Conservation (phyloP, 306 rosid genomes). For the Quercus variabilis region DNA sequence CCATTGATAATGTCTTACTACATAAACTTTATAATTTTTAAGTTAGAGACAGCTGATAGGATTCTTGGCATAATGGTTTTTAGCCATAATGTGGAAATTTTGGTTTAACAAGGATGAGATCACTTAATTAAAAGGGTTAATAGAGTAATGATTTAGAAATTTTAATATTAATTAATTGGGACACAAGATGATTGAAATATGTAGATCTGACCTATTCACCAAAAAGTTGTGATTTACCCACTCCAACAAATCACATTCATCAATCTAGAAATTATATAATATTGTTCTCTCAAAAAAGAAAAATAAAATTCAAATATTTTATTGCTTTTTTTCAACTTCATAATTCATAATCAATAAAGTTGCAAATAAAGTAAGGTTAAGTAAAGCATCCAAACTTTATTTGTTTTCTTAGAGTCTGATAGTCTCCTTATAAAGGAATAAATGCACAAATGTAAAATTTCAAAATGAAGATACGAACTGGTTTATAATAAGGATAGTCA, state of each 20-base stretch:
- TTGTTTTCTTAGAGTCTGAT: background rate
- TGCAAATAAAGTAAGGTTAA: background rate
- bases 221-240: background rate
- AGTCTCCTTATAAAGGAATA: background rate
- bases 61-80: background rate
- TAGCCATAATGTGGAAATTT: background rate
- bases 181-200: background rate
- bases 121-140: background rate
- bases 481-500: background rate
- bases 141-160: background rate
- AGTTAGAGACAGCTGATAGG: background rate
- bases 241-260: background rate
- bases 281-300: background rate
- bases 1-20: background rate
- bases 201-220: background rate
- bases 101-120: background rate
- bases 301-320: background rate
- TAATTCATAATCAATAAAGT: background rate
- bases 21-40: background rate
- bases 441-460: background rate
- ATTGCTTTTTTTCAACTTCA: background rate
- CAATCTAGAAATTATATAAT: background rate
- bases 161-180: background rate
- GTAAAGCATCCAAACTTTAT: background rate
- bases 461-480: background rate